Conservation (phyloP, 169 alveolate species). For the Plasmodium vivax region DNA sequence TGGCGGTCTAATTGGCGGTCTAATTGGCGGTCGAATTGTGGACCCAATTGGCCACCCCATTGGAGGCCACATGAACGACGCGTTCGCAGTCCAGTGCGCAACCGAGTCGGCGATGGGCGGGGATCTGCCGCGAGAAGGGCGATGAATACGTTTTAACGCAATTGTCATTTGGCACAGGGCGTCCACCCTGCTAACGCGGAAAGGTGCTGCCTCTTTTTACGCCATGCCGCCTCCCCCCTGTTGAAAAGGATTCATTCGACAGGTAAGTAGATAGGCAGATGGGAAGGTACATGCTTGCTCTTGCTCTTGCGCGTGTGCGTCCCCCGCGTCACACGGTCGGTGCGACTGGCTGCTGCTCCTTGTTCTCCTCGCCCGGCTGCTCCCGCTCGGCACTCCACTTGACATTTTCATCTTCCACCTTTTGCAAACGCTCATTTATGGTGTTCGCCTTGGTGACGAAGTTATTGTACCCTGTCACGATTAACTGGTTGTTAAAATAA, state of each 20-base stretch:
- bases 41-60: not conserved
- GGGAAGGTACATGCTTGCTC: not conserved
- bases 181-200: not conserved
- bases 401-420: conserved; percentile 75
- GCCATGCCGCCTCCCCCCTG: not conserved
- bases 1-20: too few species aligned
- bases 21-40: not conserved
- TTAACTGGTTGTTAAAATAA: conserved; percentile 83
- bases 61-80: not conserved
- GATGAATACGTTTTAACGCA: not conserved
- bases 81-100: not conserved
- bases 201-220: not conserved
- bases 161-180: not conserved
- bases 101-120: not conserved
- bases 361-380: not conserved
- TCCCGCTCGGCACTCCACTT: conserved; percentile 47
- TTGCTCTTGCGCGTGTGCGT: too few species aligned
- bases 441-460: conserved; percentile 76
- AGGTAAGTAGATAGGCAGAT: not conserved
- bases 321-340: not conserved
- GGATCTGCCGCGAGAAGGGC: not conserved
- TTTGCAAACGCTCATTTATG: conserved; percentile 78
- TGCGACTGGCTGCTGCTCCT: not conserved
- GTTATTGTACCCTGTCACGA: conserved; percentile 77
- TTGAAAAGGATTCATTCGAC: not conserved